phyloP scores from a whole-genome alignment of 306 rosid species.

The Adenanthera pavonina region DNA sequence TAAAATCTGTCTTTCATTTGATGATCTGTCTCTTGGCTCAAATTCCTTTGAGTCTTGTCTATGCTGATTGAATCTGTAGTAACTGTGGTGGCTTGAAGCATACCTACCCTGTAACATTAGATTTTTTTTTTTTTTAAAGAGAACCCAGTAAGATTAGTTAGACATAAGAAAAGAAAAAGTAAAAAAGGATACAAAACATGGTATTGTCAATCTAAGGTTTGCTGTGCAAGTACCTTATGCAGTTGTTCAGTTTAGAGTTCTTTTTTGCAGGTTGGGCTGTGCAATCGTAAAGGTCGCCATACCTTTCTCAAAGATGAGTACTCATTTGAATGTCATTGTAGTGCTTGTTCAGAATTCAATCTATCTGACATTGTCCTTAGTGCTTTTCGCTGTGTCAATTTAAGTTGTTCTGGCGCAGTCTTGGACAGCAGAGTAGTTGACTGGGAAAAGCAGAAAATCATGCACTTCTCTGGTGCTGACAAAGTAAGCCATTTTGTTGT shows the following conservation, averaged over 20 bases:
- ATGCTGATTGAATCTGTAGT: conserved; percentile 11
- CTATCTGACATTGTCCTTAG: conserved; percentile 69
- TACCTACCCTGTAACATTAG: conserved; percentile 17
- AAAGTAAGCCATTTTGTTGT: conserved; percentile 44
- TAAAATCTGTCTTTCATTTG: conserved; percentile 33
- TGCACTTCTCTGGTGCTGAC: conserved; percentile 32
- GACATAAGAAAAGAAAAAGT: conserved; percentile 17
- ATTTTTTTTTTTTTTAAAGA: too few species aligned
- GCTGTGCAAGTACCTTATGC: conserved; percentile 27
- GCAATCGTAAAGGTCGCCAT: conserved; percentile 75
- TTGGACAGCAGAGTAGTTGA: conserved; percentile 63
- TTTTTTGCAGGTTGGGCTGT: conserved; percentile 81
- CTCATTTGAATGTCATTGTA: conserved; percentile 70
- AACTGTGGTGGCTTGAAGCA: conserved; percentile 15
- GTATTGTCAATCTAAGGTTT: conserved; percentile 18
- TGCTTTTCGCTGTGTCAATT: conserved; percentile 70
- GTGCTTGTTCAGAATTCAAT: conserved; percentile 71
- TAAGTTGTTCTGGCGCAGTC: conserved; percentile 70
- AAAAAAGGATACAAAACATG: neutral
- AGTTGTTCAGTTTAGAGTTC: conserved; percentile 26
- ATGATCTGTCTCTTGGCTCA: conserved; percentile 21
- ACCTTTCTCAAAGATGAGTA: conserved; percentile 77
- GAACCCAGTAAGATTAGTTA: conserved; percentile 12
- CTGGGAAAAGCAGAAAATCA: conserved; percentile 60
- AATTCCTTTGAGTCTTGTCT: conserved; percentile 22